Conservation (phyloP, 1,284 basidiomycete species). For the Leccinum discolor region DNA sequence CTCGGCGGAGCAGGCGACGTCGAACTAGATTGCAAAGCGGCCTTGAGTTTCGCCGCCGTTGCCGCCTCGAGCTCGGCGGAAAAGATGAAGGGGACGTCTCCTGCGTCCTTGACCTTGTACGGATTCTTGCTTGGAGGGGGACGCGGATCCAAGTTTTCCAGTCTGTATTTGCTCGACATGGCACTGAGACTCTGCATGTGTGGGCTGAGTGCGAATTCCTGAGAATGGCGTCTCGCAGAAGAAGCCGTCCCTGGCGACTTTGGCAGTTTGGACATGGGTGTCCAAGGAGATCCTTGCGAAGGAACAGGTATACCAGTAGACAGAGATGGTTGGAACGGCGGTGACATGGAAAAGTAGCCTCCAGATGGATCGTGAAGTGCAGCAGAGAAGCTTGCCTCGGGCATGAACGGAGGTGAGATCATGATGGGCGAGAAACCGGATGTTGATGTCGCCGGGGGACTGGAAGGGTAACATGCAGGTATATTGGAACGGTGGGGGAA, state of each 20-base stretch:
- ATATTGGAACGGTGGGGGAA: conserved; percentile 26
- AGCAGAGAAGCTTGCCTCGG: conserved; percentile 15
- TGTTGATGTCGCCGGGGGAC: conserved; percentile 7
- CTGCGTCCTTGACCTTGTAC: conserved; percentile 31
- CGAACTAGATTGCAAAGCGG: conserved; percentile 22
- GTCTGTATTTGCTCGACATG: conserved; percentile 29
- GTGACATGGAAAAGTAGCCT: conserved; percentile 17
- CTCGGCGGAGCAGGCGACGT: neutral
- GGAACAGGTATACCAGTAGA: conserved; percentile 10
- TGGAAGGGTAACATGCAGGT: conserved; percentile 19
- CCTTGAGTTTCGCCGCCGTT: conserved; percentile 29
- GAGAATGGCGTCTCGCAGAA: conserved; percentile 19
- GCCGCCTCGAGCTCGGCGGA: conserved; percentile 32
- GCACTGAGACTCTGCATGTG: conserved; percentile 23
- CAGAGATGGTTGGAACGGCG: conserved; percentile 14
- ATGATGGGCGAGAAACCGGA: neutral
- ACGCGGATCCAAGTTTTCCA: conserved; percentile 21
- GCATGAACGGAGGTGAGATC: conserved; percentile 14
- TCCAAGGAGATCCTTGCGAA: conserved; percentile 22
- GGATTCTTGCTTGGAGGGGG: conserved; percentile 7
- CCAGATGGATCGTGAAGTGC: conserved; percentile 14
- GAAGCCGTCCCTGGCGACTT: conserved; percentile 8
- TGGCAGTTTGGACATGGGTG: conserved; percentile 5
- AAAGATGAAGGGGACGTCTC: conserved; percentile 33
- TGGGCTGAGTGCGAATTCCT: conserved; percentile 18